Conservation (phyloP, 345 rosid genomes). For the Turnera subulata region DNA sequence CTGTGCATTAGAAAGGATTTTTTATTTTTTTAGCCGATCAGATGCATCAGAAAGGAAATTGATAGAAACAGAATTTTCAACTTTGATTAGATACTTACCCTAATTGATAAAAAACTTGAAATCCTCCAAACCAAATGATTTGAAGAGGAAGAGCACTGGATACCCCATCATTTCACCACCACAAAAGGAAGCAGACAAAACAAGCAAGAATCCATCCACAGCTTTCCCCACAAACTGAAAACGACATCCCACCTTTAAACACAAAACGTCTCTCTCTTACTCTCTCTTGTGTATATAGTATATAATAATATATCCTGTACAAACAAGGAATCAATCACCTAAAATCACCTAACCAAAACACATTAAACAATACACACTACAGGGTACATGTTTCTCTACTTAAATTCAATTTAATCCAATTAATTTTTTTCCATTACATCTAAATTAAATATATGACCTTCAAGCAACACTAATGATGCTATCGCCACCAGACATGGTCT, state of each 20-base stretch:
- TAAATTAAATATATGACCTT: no score
- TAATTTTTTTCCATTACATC: neutral
- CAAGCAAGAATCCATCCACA: constrained; percentile 12
- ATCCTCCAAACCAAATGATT: neutral
- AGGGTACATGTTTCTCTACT: no score
- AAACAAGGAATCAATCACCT: constrained; percentile 22
- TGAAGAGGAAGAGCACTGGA: constrained; percentile 8
- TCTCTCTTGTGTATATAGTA: no score
- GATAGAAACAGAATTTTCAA: no score
- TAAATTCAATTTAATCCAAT: no score
- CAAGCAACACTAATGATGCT: constrained; percentile 69
- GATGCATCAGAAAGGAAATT: no score
- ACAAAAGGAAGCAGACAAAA: constrained; percentile 14
- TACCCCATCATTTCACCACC: constrained; percentile 26
- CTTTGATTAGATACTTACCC: no score
- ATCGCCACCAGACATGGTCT: constrained; percentile 59
- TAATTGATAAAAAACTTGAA: no score
- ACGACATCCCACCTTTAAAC: constrained; percentile 31
- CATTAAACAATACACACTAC: no score
- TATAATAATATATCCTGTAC: constrained; percentile 19
- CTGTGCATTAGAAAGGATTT: no score
- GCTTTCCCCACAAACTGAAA: constrained; percentile 26
- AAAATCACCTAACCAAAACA: constrained; percentile 17
- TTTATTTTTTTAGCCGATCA: no score
- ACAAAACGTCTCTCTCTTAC: no score